Evolutionary conservation across 345 rosid species (phyloP), one percentile per base, ranked within the genome.

Genomic region (Microthlaspi erraticum): DNA sequence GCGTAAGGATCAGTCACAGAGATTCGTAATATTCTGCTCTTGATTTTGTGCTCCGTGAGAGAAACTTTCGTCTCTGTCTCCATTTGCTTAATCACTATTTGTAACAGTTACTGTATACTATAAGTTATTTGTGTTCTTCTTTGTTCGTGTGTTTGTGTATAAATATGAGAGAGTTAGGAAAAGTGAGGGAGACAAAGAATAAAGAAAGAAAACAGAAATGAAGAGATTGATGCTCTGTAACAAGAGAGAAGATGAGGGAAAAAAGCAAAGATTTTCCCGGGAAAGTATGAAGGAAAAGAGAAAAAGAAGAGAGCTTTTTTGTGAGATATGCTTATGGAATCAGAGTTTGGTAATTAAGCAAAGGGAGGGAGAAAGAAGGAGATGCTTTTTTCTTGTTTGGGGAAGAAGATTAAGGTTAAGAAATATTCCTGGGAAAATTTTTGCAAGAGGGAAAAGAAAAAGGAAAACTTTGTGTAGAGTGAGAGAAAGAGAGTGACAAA

Each of bases 1-100:
- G 99, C 99, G 71, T 89, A 82, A 0, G 85, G 84, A 60, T 94
- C 99, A 0, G 91, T 83, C 0, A 87, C 89, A 1, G 95, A 82
- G 62, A 94, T 81, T 41, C 99, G 80, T 9, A 94, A 84, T 26
- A 86, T 67, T 74, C 56, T 74, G 39, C 39, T 77, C 39, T 80
- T 83, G 17, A 9, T 71, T 48, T 29, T 61, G 73, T 81, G 89
- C 53, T 86, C 86, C 7, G 79, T 81, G 64, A 75, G 39, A 18
- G 56, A 18, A 16, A 45, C 32, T 51, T 34, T 65, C 26, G 8
- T 74, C 41, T 77, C 80, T 84, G 78, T 80, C 67, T 64, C 69
- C 66, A 34, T 29, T 23, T 33, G 14, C 5, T 67, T 10, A 8
- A 10, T 52, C 26, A 37, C 29, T 55, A 5, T 55, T 42, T 31